phyloP scores from a whole-genome alignment of 2,329 filamentous ascomycete species.

The Fusarium sp. region DNA sequence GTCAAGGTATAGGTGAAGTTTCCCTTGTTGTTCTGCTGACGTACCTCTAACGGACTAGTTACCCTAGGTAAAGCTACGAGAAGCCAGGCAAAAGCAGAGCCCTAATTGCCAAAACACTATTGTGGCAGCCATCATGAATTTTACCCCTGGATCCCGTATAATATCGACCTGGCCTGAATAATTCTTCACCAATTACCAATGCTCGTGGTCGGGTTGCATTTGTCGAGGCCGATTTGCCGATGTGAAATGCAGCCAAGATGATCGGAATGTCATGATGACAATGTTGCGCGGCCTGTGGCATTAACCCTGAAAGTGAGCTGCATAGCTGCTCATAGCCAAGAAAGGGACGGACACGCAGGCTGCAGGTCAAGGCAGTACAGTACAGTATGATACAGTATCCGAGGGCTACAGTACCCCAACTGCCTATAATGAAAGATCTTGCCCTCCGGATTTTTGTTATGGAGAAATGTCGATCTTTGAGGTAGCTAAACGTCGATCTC shows the following conservation, averaged over 20 bases:
- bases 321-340: background rate
- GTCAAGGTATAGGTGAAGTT: background rate
- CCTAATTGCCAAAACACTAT: background rate
- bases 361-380: background rate
- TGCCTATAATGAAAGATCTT: slow-evolving; percentile 5
- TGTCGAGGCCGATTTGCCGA: slow-evolving; percentile 5
- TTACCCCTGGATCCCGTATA: slow-evolving; percentile 20
- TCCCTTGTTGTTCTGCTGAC: background rate
- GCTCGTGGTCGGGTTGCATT: slow-evolving; percentile 23
- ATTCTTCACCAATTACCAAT: background rate
- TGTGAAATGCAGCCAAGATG: slow-evolving; percentile 14
- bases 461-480: slow-evolving; percentile 30
- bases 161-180: background rate
- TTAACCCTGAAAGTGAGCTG: slow-evolving; percentile 13
- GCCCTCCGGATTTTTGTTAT: slow-evolving; percentile 15
- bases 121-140: background rate
- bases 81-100: background rate
- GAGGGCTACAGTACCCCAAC: background rate
- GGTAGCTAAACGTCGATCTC: slow-evolving; percentile 33
- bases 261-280: slow-evolving; percentile 42
- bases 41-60: background rate
- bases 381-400: slow-evolving; percentile 11
- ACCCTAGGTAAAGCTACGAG: slow-evolving; percentile 22
- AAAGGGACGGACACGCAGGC: background rate
- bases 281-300: background rate